Base-by-base conservation (phyloP, 805 yeast species). In the Diddensiella caesifluorescens region DNA sequence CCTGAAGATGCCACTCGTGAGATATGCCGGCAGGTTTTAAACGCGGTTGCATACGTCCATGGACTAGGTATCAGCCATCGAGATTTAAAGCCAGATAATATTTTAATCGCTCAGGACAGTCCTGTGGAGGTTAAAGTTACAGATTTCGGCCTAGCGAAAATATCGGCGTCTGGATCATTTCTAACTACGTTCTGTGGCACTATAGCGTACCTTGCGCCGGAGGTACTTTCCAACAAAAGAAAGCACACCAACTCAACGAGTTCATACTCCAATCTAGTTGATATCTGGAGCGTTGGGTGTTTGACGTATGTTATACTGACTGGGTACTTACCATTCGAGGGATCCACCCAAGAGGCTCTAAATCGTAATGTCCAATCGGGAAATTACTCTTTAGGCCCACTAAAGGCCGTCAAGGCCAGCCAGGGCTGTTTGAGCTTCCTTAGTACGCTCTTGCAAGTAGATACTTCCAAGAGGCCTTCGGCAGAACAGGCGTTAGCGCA, bases 151-250 rank as follows among this genome's bases (percentile, higher is more conserved):
- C 68, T 92, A 34, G 98, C 98, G 0, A 92, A 92, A 62, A 79
- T 87, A 21, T 79, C 88, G 48, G 92, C 83, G 44, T 79, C 79
- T 40, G 83, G 88, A 6, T 78, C 95, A 1, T 79, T 83, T 48
- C 81, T 92, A 83, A 89, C 87, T 60, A 90, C 99, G 0, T 92
- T 92, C 55, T 92, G 99, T 65, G 99, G 99, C 1, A 92, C 99
- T 0, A 62, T 92, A 49, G 97, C 97, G 1, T 92, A 92, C 56
- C 83, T 92, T 38, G 98, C 99, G 0, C 99, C 99, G 0, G 99
- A 92, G 60, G 87, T 92, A 5, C 64, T 79, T 27, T 65, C 65
- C 22, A 59, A 58, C 23, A 38, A 42, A 29, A 26, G 31, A 21
- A 13, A 35, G 42, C 42, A 47, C 45, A 39, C 25, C 39, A 44